Evolutionary conservation across 768 basidiomycete genomes (phyloP).

Genomic region (Amanita phalloides): DNA sequence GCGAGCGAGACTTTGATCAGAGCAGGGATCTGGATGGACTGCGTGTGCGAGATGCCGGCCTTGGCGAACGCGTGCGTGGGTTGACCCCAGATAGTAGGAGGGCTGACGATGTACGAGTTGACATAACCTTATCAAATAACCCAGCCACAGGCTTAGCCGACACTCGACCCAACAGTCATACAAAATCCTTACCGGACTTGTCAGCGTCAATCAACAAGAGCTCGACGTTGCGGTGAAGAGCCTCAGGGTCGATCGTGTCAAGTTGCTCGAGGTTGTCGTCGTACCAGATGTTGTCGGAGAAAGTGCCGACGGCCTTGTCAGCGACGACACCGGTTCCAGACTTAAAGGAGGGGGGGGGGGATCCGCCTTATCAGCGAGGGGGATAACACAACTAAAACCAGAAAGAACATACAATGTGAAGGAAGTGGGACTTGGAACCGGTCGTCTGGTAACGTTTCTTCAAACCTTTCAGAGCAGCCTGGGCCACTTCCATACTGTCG

Average conservation of each 20-base stretch:
- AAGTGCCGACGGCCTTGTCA: not conserved
- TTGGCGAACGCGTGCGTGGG: constrained; percentile 37
- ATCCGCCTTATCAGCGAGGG: not conserved
- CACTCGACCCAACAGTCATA: not conserved
- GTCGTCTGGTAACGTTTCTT: constrained; percentile 33
- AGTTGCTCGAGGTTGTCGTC: not conserved
- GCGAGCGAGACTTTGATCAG: constrained; percentile 33
- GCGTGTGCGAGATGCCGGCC: constrained; percentile 38
- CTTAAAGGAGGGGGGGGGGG: not conserved
- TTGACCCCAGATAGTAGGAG: constrained; percentile 51
- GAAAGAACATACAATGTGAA: constrained; percentile 44
- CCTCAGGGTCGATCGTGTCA: not conserved
- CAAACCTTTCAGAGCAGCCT: constrained; percentile 41
- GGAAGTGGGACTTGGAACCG: constrained; percentile 34
- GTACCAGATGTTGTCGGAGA: not conserved
- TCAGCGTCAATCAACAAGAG: constrained; percentile 34
- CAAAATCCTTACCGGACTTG: constrained; percentile 25
- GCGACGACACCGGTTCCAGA: not conserved
- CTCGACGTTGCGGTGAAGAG: constrained; percentile 41
- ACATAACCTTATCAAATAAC: constrained; percentile 28
- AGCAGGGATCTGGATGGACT: constrained; percentile 41
- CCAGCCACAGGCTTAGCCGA: not conserved
- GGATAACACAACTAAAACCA: not conserved
- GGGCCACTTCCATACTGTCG: constrained; percentile 33
- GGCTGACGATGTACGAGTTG: constrained; percentile 39